Conservation (phyloP, 2,329 filamentous ascomycete species). For the Beauveria pseudobassiana region DNA sequence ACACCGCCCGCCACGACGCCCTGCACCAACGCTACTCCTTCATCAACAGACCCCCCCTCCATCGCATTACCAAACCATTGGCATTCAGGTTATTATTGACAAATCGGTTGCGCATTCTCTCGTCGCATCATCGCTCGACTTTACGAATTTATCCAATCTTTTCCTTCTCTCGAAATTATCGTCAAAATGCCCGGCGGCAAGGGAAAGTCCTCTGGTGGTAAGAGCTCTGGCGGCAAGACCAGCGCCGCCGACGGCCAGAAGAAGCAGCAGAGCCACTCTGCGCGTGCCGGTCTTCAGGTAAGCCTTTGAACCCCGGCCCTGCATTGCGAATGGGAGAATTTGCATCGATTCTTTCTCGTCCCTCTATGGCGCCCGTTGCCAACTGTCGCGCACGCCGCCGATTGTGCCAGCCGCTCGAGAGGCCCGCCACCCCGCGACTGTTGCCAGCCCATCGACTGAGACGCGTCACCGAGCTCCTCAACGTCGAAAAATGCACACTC, state of each 20-base stretch:
- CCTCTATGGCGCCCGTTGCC: conserved; percentile 9
- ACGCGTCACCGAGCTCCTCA: conserved; percentile 3
- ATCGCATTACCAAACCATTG: background rate
- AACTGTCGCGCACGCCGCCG: background rate
- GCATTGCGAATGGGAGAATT: background rate
- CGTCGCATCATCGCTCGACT: background rate
- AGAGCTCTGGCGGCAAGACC: conserved; percentile 75
- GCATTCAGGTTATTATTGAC: background rate
- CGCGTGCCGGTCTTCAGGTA: conserved; percentile 92
- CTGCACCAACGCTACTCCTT: conserved; percentile 9
- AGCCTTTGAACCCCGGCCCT: conserved; percentile 27
- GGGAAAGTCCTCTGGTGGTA: conserved; percentile 86
- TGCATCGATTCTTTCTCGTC: conserved; percentile 12
- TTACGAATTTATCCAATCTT: conserved; percentile 2
- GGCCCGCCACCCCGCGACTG: background rate
- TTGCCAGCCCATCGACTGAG: background rate
- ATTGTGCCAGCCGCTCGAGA: conserved; percentile 1
- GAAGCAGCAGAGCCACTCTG: conserved; percentile 93
- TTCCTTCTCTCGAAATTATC: conserved; percentile 7
- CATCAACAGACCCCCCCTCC: conserved; percentile 8
- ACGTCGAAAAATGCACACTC: background rate
- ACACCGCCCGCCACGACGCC: conserved; percentile 11
- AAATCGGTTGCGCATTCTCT: background rate
- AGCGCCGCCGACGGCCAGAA: conserved; percentile 54
- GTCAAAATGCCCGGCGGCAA: conserved; percentile 72